Percentiles rank a stretch among this genome's conserved stretches.
These are phyloP conservation scores for Daedaleopsis sinensis DNA, from an alignment of 768 basidiomycete species.

Conservation along the genomic window DNA sequence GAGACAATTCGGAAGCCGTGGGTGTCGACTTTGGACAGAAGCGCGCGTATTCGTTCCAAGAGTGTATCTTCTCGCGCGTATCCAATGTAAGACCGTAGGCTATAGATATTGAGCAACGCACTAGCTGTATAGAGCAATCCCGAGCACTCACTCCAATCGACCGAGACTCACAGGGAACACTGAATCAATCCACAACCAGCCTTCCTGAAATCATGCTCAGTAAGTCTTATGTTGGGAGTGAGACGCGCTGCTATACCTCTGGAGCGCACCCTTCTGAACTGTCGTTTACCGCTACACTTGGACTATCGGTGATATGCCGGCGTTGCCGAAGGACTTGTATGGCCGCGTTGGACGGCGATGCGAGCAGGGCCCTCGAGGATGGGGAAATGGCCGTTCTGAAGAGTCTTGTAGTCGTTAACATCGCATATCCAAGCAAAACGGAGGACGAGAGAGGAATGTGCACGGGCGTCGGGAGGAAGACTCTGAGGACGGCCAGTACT, in stretches of 20 bases:
- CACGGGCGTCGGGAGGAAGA: not conserved
- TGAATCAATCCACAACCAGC: constrained; percentile 74
- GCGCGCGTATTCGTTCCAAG: constrained; percentile 46
- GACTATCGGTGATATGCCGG: constrained; percentile 9
- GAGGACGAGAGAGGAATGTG: not conserved
- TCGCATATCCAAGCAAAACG: constrained; percentile 1
- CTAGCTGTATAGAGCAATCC: not conserved
- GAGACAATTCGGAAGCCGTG: constrained; percentile 65
- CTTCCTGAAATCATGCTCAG: constrained; percentile 35
- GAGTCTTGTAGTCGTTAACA: constrained; percentile 1
- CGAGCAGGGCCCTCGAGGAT: not conserved
- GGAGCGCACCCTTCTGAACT: not conserved
- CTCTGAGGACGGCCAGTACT: no score
- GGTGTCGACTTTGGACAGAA: constrained; percentile 54
- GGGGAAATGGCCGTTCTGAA: constrained; percentile 2
- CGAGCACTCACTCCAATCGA: constrained; percentile 62
- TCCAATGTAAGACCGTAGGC: constrained; percentile 68
- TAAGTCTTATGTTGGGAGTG: not conserved
- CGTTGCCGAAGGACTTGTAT: not conserved
- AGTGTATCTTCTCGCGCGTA: constrained; percentile 61
- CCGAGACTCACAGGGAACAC: constrained; percentile 77
- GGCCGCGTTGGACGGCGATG: not conserved
- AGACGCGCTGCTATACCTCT: not conserved
- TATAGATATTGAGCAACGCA: constrained; percentile 27
- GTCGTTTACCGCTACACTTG: not conserved